Base-by-base conservation (phyloP, 345 rosid species). In the Brassica incana region DNA sequence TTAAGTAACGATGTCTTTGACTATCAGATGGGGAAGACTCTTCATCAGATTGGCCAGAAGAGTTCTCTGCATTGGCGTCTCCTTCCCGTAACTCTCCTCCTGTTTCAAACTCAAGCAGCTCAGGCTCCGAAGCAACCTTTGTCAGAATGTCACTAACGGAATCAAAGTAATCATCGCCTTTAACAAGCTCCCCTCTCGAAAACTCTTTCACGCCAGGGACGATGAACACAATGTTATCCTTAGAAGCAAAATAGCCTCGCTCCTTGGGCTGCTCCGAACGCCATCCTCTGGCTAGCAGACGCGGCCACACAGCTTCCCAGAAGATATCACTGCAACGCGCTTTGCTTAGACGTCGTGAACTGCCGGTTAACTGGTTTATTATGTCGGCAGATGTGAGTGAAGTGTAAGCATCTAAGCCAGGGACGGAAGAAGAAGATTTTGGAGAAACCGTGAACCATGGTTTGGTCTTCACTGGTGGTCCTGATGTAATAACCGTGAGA, bases 221-320 rank as follows among this genome's bases (percentile, higher is more conserved):
- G 50, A 91, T 88, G 76, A 90, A 91, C 40, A 90, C 94, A 58
- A 91, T 77, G 84, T 68, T 73, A 54, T 84, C 84, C 43, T 85
- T 88, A 35, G 91, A 79, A 69, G 71, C 81, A 6, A 69, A 32
- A 65, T 84, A 84, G 66, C 85, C 66, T 63, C 75, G 84, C 70
- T 90, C 73, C 78, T 84, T 78, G 0, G 87, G 88, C 83, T 90
- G 91, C 84, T 91, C 92, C 23, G 94, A 91, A 80, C 77, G 89
- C 97, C 97, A 91, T 77, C 97, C 94, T 81, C 88, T 82, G n/a
- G 89, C 97, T 5, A 91, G 85, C 79, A 91, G 78, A 65, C 91
- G 92, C 1, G 97, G 97, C 97, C 97, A 91, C 69, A 90, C 90
- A 64, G 92, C 92, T 76, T 90, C 94, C 97, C 97, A 90, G 72